Percentiles rank a stretch among this genome's conserved stretches.
Evolutionary conservation across 2,329 filamentous ascomycete genomes (phyloP).

Genomic region (Scytalidium lignicola): DNA sequence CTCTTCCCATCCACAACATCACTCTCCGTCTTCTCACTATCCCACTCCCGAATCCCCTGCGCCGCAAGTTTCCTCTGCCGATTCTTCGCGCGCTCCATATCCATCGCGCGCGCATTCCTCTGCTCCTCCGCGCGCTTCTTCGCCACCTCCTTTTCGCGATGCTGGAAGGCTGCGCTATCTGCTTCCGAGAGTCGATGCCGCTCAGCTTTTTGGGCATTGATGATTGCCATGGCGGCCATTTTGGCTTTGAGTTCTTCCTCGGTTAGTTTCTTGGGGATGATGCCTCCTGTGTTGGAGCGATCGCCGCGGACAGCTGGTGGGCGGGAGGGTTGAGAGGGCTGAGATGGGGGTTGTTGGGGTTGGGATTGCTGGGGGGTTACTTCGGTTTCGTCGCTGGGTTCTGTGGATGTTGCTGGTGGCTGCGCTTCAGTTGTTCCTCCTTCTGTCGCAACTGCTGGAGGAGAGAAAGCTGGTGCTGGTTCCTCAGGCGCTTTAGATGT

Average conservation of each 20-base stretch:
- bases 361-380: neutral
- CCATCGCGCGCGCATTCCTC: conserved; percentile 24
- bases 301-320: conserved; percentile 47
- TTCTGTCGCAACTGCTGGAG: neutral
- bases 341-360: conserved; percentile 5
- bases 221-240: conserved; percentile 55
- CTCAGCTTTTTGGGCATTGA: conserved; percentile 53
- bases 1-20: conserved; percentile 24
- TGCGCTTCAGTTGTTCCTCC: conserved; percentile 1
- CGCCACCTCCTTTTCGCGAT: conserved; percentile 55
- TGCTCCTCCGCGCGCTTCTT: conserved; percentile 28
- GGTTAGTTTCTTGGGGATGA: conserved; percentile 54
- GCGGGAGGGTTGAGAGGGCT: conserved; percentile 9
- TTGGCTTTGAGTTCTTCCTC: conserved; percentile 58
- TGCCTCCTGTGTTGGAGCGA: conserved; percentile 46
- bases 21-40: conserved; percentile 25
- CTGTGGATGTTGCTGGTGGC: neutral
- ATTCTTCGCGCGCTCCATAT: conserved; percentile 30
- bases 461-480: conserved; percentile 1
- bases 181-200: conserved; percentile 62
- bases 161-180: conserved; percentile 59
- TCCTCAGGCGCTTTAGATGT: neutral
- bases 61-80: conserved; percentile 28
- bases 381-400: neutral
- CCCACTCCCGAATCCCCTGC: conserved; percentile 28